Evolutionary conservation across 2,329 filamentous ascomycete species (phyloP), one percentile per base, ranked within the genome.

Genomic region (Alternaria novae-zelandiae): DNA sequence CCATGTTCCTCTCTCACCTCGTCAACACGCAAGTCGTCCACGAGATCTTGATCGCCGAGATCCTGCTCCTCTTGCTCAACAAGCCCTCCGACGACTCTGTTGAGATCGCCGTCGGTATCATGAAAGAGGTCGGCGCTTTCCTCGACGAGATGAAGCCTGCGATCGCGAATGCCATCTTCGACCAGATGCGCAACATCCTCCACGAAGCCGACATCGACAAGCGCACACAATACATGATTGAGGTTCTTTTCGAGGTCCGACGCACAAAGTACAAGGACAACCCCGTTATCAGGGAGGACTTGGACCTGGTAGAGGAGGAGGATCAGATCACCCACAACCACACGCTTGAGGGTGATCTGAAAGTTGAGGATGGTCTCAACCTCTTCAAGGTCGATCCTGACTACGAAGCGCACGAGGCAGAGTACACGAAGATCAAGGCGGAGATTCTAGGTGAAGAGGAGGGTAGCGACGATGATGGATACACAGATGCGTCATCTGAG

Each of bases 141-240:
- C 80, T 99, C 68, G 95, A 98, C 78, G 94, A 97, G 78, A 97
- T 98, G 94, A 96, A 93, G 76, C 87, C 90, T 2, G 87, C 92
- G 11, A 97, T 98, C 74, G 90, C 94, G 28, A 88, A 95, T 69
- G 92, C 91, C 23, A 93, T 99, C 8, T 99, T 97, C 76, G 96
- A 99, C 75, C 94, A 97, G 79, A 97, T 99, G 84, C 86, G 96
- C 72, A 95, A 91, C 72, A 97, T 98, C 67, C 84, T 99, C 9
- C 95, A 99, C 82, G 96, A 99, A 80, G 94, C 94, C 47, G 94
- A 96, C 76, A 97, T 99, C 78, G 95, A 98, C 78, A 97, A 97
- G 85, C 88, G 96, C 68, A 94, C 95, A n/a, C 96, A 99, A 82
- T 99, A 98, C 82, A 97, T 97, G 92, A 95, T 99, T 61, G 96